Conservation (phyloP, 2,329 filamentous ascomycete species). For the Clathrospora elynae region DNA sequence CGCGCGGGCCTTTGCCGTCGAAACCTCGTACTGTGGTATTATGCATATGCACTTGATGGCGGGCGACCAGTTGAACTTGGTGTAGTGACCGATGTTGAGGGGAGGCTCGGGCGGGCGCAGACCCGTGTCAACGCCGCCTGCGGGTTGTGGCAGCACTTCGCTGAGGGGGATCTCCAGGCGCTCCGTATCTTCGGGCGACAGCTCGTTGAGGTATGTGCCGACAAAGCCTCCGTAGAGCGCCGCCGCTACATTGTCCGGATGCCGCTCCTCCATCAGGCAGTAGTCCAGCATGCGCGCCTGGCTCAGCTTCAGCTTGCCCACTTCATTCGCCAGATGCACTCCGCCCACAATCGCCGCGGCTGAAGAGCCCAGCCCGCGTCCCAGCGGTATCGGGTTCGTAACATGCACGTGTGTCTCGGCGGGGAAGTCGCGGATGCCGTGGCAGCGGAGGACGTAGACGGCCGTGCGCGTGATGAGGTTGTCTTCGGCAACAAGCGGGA, state of each 20-base stretch:
- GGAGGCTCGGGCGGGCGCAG: conserved; percentile 87
- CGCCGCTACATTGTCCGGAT: conserved; percentile 71
- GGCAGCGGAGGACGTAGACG: conserved; percentile 91
- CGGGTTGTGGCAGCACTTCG: conserved; percentile 88
- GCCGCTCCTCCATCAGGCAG: conserved; percentile 87
- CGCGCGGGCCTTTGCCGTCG: conserved; percentile 87
- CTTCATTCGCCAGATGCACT: conserved; percentile 89
- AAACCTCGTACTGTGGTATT: conserved; percentile 92
- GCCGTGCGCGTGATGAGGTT: conserved; percentile 95
- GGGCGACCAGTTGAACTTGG: conserved; percentile 90
- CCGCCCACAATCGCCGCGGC: conserved; percentile 95
- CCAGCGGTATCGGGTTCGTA: conserved; percentile 91
- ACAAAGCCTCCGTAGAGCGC: conserved; percentile 96
- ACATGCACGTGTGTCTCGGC: conserved; percentile 86
- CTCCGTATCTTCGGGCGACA: conserved; percentile 85
- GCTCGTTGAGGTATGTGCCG: conserved; percentile 91
- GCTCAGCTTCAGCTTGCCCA: conserved; percentile 76
- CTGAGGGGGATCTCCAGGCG: conserved; percentile 91
- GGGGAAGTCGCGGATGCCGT: conserved; percentile 84
- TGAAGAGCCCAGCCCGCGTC: conserved; percentile 90
- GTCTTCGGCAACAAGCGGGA: conserved; percentile 79
- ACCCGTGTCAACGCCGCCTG: conserved; percentile 89
- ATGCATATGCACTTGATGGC: conserved; percentile 98
- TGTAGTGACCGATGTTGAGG: conserved; percentile 89
- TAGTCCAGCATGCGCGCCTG: conserved; percentile 90